Base-by-base conservation (phyloP, 2,329 filamentous ascomycete genomes). In the Curvularia sp. region DNA sequence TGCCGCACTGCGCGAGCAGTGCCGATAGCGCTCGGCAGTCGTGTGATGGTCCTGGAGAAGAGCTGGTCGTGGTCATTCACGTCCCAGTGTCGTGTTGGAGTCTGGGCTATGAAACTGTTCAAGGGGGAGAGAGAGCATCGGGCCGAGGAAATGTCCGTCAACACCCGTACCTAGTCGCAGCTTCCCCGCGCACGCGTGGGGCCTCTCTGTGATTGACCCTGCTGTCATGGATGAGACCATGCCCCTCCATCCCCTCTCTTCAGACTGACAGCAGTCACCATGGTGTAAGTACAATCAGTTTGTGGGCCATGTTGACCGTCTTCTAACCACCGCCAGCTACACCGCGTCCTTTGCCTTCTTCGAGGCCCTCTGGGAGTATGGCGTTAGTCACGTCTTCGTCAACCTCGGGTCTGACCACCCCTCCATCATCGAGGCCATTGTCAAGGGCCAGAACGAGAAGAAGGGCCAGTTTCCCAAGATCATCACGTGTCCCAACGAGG, bases 291-390 rank as follows among this genome's bases (percentile, higher is more conserved):
- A 26, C 1, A 13, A 42, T 22, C 0, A 2, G 9, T 8, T 2
- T 30, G 4, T 6, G n/a, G 22, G 22, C 22, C 3, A 24, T 4
- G 4, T 24, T 24, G 22, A 24, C 22, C 22, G 2, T 4, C 12
- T 28, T 3, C 44, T 53, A 28, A 60, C 7, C 7, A 12, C 4
- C 1, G 4, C 18, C 44, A 79, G 77, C 61, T 90, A 93, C 74
- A 93, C 91, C 8, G 86, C 91, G 12, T 92, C 90, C 0, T 91
- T 88, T 69, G 91, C 90, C 75, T 93, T 94, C 77, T 93, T 94
- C 64, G 91, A 94, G 80, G 89, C 89, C 31, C 79, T 93, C 49
- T 92, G 88, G 88, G 89, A 92, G 55, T 76, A 76, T 12, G 77
- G 77, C 54, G 66, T 79, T 30, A 74, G 70, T 2, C 69, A 78